Percentiles rank a stretch among this genome's conserved stretches.
These are phyloP conservation scores for Aspergillus aculeatinus DNA, from an alignment of 2,329 filamentous ascomycete species.

Conservation along the genomic window DNA sequence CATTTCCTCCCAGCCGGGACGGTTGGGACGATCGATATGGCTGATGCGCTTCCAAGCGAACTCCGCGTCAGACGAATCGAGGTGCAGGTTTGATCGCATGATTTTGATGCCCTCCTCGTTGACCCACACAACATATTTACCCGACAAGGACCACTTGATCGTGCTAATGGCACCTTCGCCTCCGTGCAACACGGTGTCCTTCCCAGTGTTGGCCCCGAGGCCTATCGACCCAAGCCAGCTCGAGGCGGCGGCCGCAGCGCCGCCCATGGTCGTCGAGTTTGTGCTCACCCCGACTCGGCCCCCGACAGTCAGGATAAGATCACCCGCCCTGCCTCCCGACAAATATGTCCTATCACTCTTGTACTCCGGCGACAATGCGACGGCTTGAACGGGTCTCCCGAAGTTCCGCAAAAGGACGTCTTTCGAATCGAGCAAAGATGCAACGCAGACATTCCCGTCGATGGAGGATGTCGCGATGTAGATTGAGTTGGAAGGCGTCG, in stretches of 20 bases:
- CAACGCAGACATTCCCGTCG: slow-evolving; percentile 92
- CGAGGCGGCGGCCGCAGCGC: slow-evolving; percentile 73
- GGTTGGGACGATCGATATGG: slow-evolving; percentile 84
- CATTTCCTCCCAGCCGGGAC: slow-evolving; percentile 92
- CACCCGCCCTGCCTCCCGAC: slow-evolving; percentile 85
- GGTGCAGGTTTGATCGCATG: slow-evolving; percentile 83
- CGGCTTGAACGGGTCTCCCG: slow-evolving; percentile 84
- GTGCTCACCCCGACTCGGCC: slow-evolving; percentile 73
- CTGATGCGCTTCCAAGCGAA: slow-evolving; percentile 93
- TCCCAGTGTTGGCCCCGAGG: slow-evolving; percentile 72
- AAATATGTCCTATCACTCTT: slow-evolving; percentile 85
- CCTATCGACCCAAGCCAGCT: slow-evolving; percentile 92
- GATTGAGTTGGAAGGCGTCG: slow-evolving; percentile 83
- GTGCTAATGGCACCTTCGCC: slow-evolving; percentile 88
- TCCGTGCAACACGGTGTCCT: slow-evolving; percentile 82
- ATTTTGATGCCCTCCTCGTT: slow-evolving; percentile 98
- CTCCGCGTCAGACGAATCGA: slow-evolving; percentile 74
- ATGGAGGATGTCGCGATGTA: slow-evolving; percentile 92
- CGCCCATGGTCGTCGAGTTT: slow-evolving; percentile 78
- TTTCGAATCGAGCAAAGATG: slow-evolving; percentile 80
- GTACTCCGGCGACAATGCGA: slow-evolving; percentile 93
- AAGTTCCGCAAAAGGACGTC: slow-evolving; percentile 93
- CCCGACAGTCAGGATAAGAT: slow-evolving; percentile 80
- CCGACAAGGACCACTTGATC: slow-evolving; percentile 92
- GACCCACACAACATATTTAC: slow-evolving; percentile 90